A percentile compares a stretch with the other conserved stretches of the same genome.
Conservation (phyloP, 345 rosid species). For the Salix viminalis region DNA sequence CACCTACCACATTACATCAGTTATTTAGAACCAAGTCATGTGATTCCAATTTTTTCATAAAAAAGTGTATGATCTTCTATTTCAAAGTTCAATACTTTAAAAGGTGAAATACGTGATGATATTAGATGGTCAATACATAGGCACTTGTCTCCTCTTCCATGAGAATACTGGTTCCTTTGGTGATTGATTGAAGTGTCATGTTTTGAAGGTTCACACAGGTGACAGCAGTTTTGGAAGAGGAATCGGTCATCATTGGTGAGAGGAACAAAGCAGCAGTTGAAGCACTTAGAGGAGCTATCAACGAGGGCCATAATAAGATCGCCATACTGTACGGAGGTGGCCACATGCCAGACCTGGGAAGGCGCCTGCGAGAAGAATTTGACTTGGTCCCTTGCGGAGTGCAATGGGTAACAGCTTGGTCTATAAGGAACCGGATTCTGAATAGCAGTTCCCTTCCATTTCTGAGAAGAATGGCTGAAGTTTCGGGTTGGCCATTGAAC, state of each 20-base stretch:
- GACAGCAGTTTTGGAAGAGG: slow-evolving; percentile 70
- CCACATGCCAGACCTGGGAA: slow-evolving; percentile 95
- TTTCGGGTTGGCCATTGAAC: slow-evolving; percentile 79
- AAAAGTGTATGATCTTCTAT: too few relatives aligned
- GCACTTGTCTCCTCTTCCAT: not conserved
- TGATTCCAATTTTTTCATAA: too few relatives aligned
- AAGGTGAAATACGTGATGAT: too few relatives aligned
- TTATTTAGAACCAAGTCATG: too few relatives aligned
- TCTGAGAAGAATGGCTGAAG: slow-evolving; percentile 61
- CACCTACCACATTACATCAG: too few relatives aligned
- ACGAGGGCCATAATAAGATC: slow-evolving; percentile 64
- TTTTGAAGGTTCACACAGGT: slow-evolving; percentile 65
- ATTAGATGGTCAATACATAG: too few relatives aligned
- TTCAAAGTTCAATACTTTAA: too few relatives aligned
- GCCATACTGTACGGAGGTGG: slow-evolving; percentile 92
- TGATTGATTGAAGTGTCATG: not conserved
- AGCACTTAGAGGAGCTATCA: slow-evolving; percentile 57
- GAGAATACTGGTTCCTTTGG: not conserved
- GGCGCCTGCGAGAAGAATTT: slow-evolving; percentile 69
- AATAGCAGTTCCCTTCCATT: slow-evolving; percentile 54
- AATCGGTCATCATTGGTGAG: slow-evolving; percentile 85
- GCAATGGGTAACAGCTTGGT: slow-evolving; percentile 93
- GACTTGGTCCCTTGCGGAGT: slow-evolving; percentile 60
- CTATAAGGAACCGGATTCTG: slow-evolving; percentile 52
- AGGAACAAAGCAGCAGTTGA: slow-evolving; percentile 73